phyloP scores from a whole-genome alignment of 73 alveolate species.

The Urostyla sp. region DNA sequence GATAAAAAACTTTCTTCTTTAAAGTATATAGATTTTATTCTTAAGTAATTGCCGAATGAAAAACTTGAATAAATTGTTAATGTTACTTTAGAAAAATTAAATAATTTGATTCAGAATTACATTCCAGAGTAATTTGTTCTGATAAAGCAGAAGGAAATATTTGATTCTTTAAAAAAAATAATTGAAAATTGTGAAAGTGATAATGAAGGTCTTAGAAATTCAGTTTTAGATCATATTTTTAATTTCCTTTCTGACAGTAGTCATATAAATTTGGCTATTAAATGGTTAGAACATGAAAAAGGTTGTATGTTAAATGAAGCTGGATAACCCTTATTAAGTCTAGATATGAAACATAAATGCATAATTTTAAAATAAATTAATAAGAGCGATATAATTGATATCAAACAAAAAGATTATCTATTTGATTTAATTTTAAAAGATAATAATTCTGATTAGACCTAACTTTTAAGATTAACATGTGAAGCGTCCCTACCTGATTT shows the following conservation, averaged over 20 bases:
- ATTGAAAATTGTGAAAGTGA: not conserved
- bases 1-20: constrained; percentile 38
- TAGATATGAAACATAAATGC: not conserved
- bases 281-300: constrained; percentile 41
- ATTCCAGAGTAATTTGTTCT: constrained; percentile 34
- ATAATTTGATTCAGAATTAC: not conserved
- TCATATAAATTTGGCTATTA: constrained; percentile 8
- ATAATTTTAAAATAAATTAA: constrained; percentile 29
- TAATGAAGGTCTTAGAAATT: not conserved
- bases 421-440: constrained; percentile 14
- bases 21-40: constrained; percentile 13
- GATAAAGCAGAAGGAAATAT: not conserved
- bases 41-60: constrained; percentile 36
- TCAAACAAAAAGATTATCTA: constrained; percentile 10
- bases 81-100: constrained; percentile 12
- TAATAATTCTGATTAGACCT: constrained; percentile 43
- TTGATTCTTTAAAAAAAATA: constrained; percentile 10
- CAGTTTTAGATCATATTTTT: constrained; percentile 11
- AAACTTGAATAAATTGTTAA: constrained; percentile 5
- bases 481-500: constrained; percentile 55
- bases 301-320: not conserved
- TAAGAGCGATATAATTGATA: not conserved
- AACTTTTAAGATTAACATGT: not conserved
- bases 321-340: not conserved
- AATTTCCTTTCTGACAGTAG: constrained; percentile 17